A percentile compares a stretch with the other conserved stretches of the same genome.
These are phyloP conservation scores for Didymella exigua DNA, from an alignment of 2,329 filamentous ascomycete species.

Conservation along the genomic window DNA sequence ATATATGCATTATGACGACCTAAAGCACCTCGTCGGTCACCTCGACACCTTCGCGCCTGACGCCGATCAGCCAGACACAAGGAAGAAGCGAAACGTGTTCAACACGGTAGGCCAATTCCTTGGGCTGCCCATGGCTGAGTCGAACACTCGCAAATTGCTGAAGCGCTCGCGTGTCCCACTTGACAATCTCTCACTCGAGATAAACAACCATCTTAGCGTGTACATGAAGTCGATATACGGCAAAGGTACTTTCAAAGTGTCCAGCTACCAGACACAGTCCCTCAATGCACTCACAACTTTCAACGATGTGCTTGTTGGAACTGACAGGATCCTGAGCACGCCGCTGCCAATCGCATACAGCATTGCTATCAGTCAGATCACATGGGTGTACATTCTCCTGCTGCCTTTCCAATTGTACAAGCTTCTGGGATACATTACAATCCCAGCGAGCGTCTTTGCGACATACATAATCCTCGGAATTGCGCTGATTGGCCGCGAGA, in stretches of 20 bases:
- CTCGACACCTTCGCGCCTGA: conserved; percentile 74
- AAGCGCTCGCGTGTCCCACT: conserved; percentile 73
- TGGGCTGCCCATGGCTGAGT: conserved; percentile 74
- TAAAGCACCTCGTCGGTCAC: conserved; percentile 71
- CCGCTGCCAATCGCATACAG: conserved; percentile 83
- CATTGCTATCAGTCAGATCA: conserved; percentile 84
- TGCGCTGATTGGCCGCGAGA: conserved; percentile 75
- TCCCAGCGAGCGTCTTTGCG: conserved; percentile 72
- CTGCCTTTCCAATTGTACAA: conserved; percentile 79
- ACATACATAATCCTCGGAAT: conserved; percentile 85
- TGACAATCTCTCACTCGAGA: conserved; percentile 80
- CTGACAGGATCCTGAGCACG: conserved; percentile 79
- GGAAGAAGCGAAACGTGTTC: conserved; percentile 47
- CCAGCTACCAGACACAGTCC: conserved; percentile 64
- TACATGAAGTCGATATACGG: conserved; percentile 67
- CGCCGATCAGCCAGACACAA: conserved; percentile 42
- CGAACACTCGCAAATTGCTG: conserved; percentile 76
- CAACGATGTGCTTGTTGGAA: conserved; percentile 73
- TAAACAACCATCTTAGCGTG: conserved; percentile 71
- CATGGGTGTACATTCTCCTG: conserved; percentile 79
- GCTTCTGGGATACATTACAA: conserved; percentile 71
- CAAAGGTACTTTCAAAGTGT: conserved; percentile 61
- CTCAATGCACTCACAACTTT: conserved; percentile 66
- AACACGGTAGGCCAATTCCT: conserved; percentile 73
- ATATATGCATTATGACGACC: conserved; percentile 74